Percentiles rank a stretch among this genome's conserved stretches.
Conservation (phyloP, 2,329 filamentous ascomycete species). For the Talaromyces islandicus region DNA sequence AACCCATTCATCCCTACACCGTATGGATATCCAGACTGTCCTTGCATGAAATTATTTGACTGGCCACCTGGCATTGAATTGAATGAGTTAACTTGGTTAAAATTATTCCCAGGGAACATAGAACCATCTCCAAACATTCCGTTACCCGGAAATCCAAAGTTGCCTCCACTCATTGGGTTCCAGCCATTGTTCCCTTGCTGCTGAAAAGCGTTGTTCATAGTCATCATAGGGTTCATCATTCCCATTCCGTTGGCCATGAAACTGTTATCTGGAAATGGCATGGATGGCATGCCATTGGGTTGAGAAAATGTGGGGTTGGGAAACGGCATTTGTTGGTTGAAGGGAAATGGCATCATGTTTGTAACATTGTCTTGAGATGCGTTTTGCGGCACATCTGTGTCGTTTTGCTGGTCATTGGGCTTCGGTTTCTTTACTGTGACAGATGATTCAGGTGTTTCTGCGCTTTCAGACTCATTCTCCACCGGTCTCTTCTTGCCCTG, state of each 20-base stretch:
- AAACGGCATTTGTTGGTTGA: constrained; percentile 32
- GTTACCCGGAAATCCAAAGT: constrained; percentile 28
- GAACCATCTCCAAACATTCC: constrained; percentile 31
- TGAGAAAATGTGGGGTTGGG: constrained; percentile 27
- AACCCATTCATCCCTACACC: constrained; percentile 38
- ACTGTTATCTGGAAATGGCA: constrained; percentile 29
- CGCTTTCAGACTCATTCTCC: constrained; percentile 60
- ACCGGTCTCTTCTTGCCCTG: constrained; percentile 74
- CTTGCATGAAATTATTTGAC: constrained; percentile 21
- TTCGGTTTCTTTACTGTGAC: constrained; percentile 38
- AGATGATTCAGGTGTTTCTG: constrained; percentile 33
- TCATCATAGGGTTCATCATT: constrained; percentile 37
- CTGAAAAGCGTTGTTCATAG: constrained; percentile 24
- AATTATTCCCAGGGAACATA: constrained; percentile 22
- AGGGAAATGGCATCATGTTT: constrained; percentile 17
- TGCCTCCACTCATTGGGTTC: constrained; percentile 42
- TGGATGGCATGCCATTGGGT: constrained; percentile 22
- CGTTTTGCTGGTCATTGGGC: constrained; percentile 26
- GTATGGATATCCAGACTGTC: constrained; percentile 26
- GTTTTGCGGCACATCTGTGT: not conserved
- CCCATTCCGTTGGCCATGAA: constrained; percentile 26
- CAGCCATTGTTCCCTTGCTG: constrained; percentile 30
- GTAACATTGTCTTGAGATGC: constrained; percentile 11
- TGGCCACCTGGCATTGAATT: constrained; percentile 34
- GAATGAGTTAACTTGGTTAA: constrained; percentile 22